Evolutionary conservation across 768 basidiomycete species (phyloP).

Genomic region (Agrocybe pediades): DNA sequence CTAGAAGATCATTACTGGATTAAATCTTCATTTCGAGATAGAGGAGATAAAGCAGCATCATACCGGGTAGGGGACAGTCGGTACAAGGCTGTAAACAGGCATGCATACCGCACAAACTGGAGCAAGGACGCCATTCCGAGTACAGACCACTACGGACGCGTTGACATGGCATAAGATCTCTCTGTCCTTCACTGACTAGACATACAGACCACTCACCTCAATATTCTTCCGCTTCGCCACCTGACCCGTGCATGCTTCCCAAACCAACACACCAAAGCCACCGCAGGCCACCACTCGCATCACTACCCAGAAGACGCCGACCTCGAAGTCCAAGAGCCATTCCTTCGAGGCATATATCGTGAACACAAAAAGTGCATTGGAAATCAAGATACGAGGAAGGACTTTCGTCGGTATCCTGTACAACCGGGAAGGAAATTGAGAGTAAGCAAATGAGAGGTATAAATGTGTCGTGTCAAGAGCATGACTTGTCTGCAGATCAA

Average conservation of each 20-base stretch:
- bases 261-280: conserved; percentile 63
- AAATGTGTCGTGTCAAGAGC: conserved; percentile 23
- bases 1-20: conserved; percentile 33
- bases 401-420: conserved; percentile 53
- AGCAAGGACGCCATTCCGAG: conserved; percentile 67
- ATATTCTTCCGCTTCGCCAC: conserved; percentile 53
- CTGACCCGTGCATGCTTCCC: conserved; percentile 60
- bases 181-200: conserved; percentile 1
- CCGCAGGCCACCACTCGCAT: conserved; percentile 73
- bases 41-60: conserved; percentile 17
- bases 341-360: conserved; percentile 67
- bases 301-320: conserved; percentile 76
- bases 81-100: conserved; percentile 68
- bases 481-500: conserved; percentile 5
- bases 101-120: conserved; percentile 68
- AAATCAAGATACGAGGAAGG: conserved; percentile 57
- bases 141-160: conserved; percentile 60
- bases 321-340: conserved; percentile 64
- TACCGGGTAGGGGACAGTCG: conserved; percentile 70
- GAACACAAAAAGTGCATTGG: conserved; percentile 65
- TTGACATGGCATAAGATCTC: conserved; percentile 6
- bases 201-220: conserved; percentile 49
- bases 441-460: not conserved
- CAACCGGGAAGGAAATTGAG: not conserved
- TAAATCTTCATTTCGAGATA: not conserved